phyloP scores from a whole-genome alignment of 371 early-diverging fungal genomes.

The Mortierella sp. region DNA sequence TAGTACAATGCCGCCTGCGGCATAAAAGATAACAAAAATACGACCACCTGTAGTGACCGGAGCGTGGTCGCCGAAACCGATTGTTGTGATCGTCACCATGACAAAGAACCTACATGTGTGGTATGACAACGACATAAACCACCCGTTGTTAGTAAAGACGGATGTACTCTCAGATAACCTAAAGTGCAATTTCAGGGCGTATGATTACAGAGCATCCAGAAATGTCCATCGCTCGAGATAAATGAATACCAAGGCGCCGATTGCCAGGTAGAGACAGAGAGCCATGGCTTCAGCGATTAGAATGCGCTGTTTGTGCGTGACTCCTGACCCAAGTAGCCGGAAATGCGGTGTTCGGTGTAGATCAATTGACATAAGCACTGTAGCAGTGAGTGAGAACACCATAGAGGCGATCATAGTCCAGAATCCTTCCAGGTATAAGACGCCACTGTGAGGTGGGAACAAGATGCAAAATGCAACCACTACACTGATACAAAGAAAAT shows the following conservation, averaged over 20 bases:
- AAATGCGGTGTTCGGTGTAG: conserved; percentile 36
- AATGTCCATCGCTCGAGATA: conserved; percentile 38
- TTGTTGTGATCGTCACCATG: conserved; percentile 45
- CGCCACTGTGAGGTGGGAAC: conserved; percentile 24
- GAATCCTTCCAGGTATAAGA: conserved; percentile 36
- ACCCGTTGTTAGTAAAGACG: background rate
- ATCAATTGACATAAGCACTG: conserved; percentile 37
- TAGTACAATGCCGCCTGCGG: conserved; percentile 45
- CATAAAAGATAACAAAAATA: conserved; percentile 35
- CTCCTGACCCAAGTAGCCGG: conserved; percentile 38
- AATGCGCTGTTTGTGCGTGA: conserved; percentile 45
- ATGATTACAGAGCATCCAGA: conserved; percentile 24
- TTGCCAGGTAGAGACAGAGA: conserved; percentile 42
- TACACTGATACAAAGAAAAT: conserved; percentile 23
- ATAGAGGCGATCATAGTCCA: conserved; percentile 46
- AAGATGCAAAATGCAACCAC: conserved; percentile 34
- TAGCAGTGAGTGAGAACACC: conserved; percentile 36
- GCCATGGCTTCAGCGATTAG: conserved; percentile 43
- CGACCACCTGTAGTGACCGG: conserved; percentile 31
- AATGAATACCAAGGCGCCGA: conserved; percentile 37
- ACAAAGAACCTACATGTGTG: conserved; percentile 32
- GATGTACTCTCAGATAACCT: background rate
- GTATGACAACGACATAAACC: background rate
- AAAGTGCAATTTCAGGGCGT: background rate
- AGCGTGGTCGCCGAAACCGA: conserved; percentile 36